Percentiles rank a stretch among this genome's conserved stretches.
Evolutionary conservation across 768 basidiomycete species (phyloP).

Genomic region (Suillus occidentalis): DNA sequence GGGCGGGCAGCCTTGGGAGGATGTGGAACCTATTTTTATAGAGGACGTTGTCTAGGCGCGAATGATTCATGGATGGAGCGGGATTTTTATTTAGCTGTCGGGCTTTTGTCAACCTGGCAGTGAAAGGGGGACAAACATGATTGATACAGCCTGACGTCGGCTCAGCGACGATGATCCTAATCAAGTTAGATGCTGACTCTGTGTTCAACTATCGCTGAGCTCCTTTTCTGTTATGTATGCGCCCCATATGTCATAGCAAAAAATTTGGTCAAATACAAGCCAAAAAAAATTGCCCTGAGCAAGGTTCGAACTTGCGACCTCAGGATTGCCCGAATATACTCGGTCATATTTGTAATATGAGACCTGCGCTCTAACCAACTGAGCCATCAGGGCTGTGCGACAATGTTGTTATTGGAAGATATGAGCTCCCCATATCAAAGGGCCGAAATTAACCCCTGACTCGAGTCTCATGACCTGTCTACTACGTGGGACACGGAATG

Average conservation of each 20-base stretch:
- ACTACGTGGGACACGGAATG: background rate
- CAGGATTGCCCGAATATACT: slow-evolving; percentile 41
- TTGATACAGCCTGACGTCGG: no score
- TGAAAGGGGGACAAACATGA: background rate
- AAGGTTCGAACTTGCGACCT: slow-evolving; percentile 65
- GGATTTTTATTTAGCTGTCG: background rate
- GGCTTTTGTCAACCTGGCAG: background rate
- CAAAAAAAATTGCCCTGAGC: slow-evolving; percentile 43
- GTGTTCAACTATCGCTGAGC: no score
- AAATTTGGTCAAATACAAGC: no score
- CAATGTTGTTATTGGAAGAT: accelerated
- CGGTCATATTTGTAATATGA: slow-evolving; percentile 42
- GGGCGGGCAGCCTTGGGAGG: slow-evolving; percentile 48
- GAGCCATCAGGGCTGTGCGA: slow-evolving; percentile 39
- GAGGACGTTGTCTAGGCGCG: slow-evolving; percentile 41
- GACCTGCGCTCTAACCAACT: slow-evolving; percentile 58
- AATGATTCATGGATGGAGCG: background rate
- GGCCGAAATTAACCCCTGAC: background rate
- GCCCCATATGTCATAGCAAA: no score
- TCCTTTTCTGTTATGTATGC: no score
- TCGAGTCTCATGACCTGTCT: background rate
- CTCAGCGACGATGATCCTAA: no score
- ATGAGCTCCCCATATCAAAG: background rate
- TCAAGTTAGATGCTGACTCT: no score
- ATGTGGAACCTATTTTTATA: slow-evolving; percentile 82